Conservation (phyloP, 2,329 filamentous ascomycete genomes). For the Fonsecaea nubica region DNA sequence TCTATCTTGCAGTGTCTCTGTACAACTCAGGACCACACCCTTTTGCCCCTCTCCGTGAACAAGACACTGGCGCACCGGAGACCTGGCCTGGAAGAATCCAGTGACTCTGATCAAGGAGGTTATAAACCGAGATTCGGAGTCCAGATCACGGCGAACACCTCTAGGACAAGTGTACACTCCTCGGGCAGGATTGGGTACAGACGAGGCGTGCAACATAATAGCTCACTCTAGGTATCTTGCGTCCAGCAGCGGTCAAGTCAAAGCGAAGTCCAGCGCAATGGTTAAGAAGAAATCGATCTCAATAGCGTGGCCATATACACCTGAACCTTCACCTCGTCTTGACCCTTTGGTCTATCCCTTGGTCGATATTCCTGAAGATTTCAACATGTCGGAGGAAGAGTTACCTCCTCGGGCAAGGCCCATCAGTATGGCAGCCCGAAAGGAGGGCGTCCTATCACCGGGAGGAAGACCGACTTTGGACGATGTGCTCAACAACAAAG, state of each 20-base stretch:
- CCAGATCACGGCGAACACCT: neutral
- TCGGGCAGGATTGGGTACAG: neutral
- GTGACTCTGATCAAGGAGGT: neutral
- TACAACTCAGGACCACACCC: neutral
- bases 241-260: slow-evolving; percentile 17
- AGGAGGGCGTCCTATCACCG: slow-evolving; percentile 52
- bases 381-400: slow-evolving; percentile 50
- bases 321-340: slow-evolving; percentile 54
- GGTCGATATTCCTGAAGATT: slow-evolving; percentile 52
- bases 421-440: slow-evolving; percentile 51
- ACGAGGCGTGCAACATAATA: slow-evolving; percentile 4
- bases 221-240: neutral
- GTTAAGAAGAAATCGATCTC: slow-evolving; percentile 42
- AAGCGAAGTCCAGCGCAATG: slow-evolving; percentile 40
- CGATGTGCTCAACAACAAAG: slow-evolving; percentile 86
- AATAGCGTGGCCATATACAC: slow-evolving; percentile 44
- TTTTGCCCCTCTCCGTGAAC: neutral
- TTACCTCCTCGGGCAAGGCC: slow-evolving; percentile 48
- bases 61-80: neutral
- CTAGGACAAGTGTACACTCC: neutral
- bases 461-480: slow-evolving; percentile 72
- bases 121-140: neutral
- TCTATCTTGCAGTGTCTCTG: slow-evolving; percentile 14
- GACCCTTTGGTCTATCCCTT: slow-evolving; percentile 51
- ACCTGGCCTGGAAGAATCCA: neutral